Evolutionary conservation across 805 yeast genomes (phyloP), one percentile per base, ranked within the genome.

Genomic region (Metschnikowia matae): DNA sequence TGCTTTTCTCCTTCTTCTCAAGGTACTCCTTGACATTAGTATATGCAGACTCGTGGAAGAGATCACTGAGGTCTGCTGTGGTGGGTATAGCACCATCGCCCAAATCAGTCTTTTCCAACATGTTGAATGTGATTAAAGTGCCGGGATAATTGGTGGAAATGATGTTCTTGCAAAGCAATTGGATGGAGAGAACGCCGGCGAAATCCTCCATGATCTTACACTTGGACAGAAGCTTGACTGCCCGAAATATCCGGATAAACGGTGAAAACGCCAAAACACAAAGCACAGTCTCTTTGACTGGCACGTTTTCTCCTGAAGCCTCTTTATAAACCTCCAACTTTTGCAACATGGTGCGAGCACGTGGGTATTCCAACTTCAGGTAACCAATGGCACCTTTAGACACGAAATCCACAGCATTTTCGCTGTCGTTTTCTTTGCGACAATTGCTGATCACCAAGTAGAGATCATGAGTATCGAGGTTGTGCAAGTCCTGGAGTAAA

Each of bases 301-400:
- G 62, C 13, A 41, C 54, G 2, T 44, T 44, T 21, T 44, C 48
- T 23, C 40, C 40, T 5, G 50, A 52, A 4, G 46, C 21, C 1
- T 65, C 64, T 23, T 57, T 61, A 54, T 56, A 71, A 1, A 80
- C 58, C n/a, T 63, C 73, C 31, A 88, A 62, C 40, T 83, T 82
- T 53, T 86, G 92, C 32, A 89, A 63, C 11, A 82, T 79, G 2
- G 81, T 70, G 56, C 77, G 75, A 44, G 80, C 86, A 52, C 75
- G 78, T 0, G 96, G 96, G 43, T 84, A 75, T 8, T 78, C 74
- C 18, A 88, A 70, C 59, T 85, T 83, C 37, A 88, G 82, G 46
- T 75, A 72, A 0, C 96, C 96, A 42, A 87, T 74, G n/a, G 83
- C 86, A 10, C 92, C 87, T 37, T 75, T 77, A 0, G 94, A 84